A percentile compares a stretch with the other conserved stretches of the same genome.
phyloP scores from a whole-genome alignment of 768 basidiomycete genomes.

The Phylloporus sp. region DNA sequence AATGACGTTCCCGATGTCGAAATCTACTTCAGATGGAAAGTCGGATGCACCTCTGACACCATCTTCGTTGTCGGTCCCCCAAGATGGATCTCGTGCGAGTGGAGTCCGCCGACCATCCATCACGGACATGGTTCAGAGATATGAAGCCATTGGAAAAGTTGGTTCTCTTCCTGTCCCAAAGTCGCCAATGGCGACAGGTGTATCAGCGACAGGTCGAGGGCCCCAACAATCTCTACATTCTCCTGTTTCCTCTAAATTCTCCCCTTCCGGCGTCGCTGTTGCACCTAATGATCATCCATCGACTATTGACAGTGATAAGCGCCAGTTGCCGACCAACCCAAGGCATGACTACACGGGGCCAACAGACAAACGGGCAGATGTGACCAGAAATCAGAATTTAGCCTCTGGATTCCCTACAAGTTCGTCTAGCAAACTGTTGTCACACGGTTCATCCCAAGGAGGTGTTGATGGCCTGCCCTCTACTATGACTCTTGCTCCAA shows the following conservation, averaged over 20 bases:
- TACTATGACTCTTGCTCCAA: conserved; percentile 6
- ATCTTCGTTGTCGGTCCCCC: conserved; percentile 44
- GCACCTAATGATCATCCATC: conserved; percentile 10
- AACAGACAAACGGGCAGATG: conserved; percentile 15
- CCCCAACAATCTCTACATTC: conserved; percentile 20
- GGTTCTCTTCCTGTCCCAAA: conserved; percentile 33
- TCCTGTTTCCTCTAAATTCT: conserved; percentile 20
- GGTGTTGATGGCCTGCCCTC: conserved; percentile 29
- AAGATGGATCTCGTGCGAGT: conserved; percentile 40
- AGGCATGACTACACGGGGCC: conserved; percentile 15
- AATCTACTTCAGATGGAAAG: conserved; percentile 39
- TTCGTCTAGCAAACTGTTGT: conserved; percentile 20
- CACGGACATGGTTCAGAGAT: conserved; percentile 81
- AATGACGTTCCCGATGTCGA: conserved; percentile 57
- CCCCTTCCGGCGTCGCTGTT: conserved; percentile 19
- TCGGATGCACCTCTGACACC: conserved; percentile 30
- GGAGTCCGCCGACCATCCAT: conserved; percentile 66
- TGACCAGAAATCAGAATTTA: conserved; percentile 12
- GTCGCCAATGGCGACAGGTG: conserved; percentile 14
- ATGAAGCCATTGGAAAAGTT: conserved; percentile 57
- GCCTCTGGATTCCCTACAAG: conserved; percentile 21
- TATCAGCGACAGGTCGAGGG: conserved; percentile 21
- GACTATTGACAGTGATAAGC: conserved; percentile 19
- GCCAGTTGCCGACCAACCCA: conserved; percentile 10
- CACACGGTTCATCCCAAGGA: conserved; percentile 13